These are phyloP conservation scores for Kluyveromyces starmeri DNA, from an alignment of 805 yeast species.

Conservation along the genomic window DNA sequence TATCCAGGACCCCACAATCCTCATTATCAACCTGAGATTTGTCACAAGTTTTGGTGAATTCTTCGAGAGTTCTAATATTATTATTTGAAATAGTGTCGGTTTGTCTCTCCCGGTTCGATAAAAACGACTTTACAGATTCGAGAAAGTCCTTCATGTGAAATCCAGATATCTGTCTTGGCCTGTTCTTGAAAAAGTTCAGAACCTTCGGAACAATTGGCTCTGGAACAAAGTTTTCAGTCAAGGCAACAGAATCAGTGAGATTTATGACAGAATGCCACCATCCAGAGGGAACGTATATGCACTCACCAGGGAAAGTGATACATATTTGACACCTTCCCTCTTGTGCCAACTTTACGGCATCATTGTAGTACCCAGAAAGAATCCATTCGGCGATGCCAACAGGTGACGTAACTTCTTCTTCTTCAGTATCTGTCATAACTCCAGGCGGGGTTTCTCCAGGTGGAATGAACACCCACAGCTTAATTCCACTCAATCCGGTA, in stretches of 20 bases:
- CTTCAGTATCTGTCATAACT: slow-evolving; percentile 63
- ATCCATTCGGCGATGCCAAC: slow-evolving; percentile 93
- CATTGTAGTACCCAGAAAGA: slow-evolving; percentile 69
- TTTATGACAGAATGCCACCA: slow-evolving; percentile 98
- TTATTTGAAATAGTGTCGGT: slow-evolving; percentile 12
- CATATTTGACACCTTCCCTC: slow-evolving; percentile 50
- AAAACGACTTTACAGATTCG: slow-evolving; percentile 22
- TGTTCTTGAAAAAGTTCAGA: slow-evolving; percentile 56
- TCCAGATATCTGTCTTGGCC: slow-evolving; percentile 69
- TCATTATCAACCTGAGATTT: slow-evolving; percentile 34
- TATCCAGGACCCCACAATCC: slow-evolving; percentile 50
- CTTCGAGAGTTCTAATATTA: slow-evolving; percentile 15
- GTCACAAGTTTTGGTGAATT: slow-evolving; percentile 26
- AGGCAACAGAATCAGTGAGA: slow-evolving; percentile 69
- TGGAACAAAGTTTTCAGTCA: slow-evolving; percentile 87
- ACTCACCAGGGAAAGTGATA: slow-evolving; percentile 72
- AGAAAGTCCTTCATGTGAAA: slow-evolving; percentile 52
- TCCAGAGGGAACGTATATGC: slow-evolving; percentile 85
- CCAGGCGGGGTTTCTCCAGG: slow-evolving; percentile 77
- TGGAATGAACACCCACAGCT: slow-evolving; percentile 86
- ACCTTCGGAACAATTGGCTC: slow-evolving; percentile 49
- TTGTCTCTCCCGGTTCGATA: slow-evolving; percentile 1
- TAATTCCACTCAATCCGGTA: slow-evolving; percentile 61
- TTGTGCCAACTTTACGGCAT: slow-evolving; percentile 45
- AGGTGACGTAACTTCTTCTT: slow-evolving; percentile 85